Evolutionary conservation across 768 basidiomycete species (phyloP).

Genomic region (Agrocybe praecox): DNA sequence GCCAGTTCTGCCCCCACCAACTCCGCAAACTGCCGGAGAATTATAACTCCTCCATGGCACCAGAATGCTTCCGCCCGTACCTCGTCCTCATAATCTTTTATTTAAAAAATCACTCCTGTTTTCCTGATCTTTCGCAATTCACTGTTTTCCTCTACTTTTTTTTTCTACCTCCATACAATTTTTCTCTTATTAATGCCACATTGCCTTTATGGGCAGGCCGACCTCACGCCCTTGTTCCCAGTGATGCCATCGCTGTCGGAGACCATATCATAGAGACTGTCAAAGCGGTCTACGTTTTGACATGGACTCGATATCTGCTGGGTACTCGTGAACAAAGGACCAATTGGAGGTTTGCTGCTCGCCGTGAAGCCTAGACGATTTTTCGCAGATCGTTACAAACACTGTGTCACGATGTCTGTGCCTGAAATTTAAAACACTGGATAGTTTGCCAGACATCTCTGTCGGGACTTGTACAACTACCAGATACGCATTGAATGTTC

Average conservation of each 20-base stretch:
- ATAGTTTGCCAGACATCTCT: no score
- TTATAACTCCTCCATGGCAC: background rate
- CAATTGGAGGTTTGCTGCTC: no score
- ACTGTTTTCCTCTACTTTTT: no score
- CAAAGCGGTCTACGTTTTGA: background rate
- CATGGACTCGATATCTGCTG: background rate
- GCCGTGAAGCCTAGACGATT: no score
- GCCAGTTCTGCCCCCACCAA: conserved; percentile 10
- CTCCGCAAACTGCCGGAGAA: conserved; percentile 25
- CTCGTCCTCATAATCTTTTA: background rate
- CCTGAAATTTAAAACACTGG: no score
- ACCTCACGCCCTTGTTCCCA: conserved; percentile 15
- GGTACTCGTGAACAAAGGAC: background rate
- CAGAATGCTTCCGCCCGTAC: conserved; percentile 5
- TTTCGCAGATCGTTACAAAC: no score
- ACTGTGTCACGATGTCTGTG: no score
- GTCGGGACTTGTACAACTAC: no score
- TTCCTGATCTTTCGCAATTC: background rate
- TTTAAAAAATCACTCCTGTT: background rate
- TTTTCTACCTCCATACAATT: background rate
- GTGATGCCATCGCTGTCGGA: conserved; percentile 18
- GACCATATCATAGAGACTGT: conserved; percentile 2
- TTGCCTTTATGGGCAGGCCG: conserved; percentile 15
- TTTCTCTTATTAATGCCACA: conserved; percentile 10
- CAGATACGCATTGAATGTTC: no score